Percentiles rank a stretch among this genome's conserved stretches.
Evolutionary conservation across 805 yeast genomes (phyloP).

Genomic region (Kluyveromyces dobzhanskii): DNA sequence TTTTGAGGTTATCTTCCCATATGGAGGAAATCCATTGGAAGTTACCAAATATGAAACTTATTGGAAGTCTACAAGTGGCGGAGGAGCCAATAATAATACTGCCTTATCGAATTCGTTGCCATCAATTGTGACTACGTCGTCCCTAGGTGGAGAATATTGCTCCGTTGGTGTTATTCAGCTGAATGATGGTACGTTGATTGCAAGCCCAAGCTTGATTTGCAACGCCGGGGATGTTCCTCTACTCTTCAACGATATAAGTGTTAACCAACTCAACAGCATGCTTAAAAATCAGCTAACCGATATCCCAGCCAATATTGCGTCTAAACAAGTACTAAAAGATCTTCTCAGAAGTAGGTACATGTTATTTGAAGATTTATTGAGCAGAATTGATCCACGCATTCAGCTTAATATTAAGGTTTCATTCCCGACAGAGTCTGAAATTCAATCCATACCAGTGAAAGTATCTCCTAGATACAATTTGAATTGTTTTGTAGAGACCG

Average conservation of each 20-base stretch:
- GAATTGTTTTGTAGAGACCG: constrained; percentile 67
- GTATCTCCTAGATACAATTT: constrained; percentile 40
- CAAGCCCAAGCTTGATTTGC: constrained; percentile 60
- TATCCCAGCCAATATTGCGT: constrained; percentile 14
- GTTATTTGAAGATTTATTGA: constrained; percentile 52
- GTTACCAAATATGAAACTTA: constrained; percentile 90
- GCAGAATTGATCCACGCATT: constrained; percentile 46
- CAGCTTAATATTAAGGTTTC: constrained; percentile 68
- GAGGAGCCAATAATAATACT: constrained; percentile 19
- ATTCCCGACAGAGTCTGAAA: constrained; percentile 58
- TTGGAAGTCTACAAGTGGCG: constrained; percentile 83
- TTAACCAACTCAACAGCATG: constrained; percentile 26
- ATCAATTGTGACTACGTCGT: constrained; percentile 77
- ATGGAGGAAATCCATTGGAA: constrained; percentile 72
- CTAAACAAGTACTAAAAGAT: constrained; percentile 20
- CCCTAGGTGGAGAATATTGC: constrained; percentile 73
- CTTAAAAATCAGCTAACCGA: constrained; percentile 22
- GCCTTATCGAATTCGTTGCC: not conserved
- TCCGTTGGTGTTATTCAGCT: constrained; percentile 62
- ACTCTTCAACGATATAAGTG: constrained; percentile 49
- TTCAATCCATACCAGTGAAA: constrained; percentile 33
- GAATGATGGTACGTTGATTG: constrained; percentile 79
- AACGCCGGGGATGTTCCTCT: constrained; percentile 43
- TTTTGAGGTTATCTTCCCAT: constrained; percentile 84
- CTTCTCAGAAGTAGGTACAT: constrained; percentile 37